Evolutionary conservation across 192 early-diverging fungal genomes (phyloP).

Genomic region (Diversispora eburnea): DNA sequence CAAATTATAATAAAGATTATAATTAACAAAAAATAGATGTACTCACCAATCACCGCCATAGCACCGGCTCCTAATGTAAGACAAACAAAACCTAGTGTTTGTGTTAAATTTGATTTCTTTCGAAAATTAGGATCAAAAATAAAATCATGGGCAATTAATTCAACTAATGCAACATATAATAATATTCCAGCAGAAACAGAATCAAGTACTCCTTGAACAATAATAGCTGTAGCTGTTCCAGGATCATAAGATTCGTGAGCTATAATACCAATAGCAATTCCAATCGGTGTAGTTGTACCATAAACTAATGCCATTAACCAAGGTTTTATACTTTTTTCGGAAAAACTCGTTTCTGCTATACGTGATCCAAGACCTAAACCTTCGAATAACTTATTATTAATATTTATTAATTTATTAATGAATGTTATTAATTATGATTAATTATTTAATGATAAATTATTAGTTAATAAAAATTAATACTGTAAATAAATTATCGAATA

Average conservation of each 20-base stretch:
- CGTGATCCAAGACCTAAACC: slow-evolving; percentile 74
- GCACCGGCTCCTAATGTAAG: slow-evolving; percentile 68
- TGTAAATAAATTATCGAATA: background rate
- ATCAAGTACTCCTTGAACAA: slow-evolving; percentile 76
- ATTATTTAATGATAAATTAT: too few species aligned
- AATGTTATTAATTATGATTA: too few species aligned
- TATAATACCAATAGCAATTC: slow-evolving; percentile 73
- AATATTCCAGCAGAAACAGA: slow-evolving; percentile 78
- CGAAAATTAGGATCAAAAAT: slow-evolving; percentile 52
- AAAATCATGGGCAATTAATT: slow-evolving; percentile 72
- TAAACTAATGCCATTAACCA: slow-evolving; percentile 58
- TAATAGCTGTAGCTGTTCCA: slow-evolving; percentile 46
- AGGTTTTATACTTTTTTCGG: slow-evolving; percentile 39
- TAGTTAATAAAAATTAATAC: too few species aligned
- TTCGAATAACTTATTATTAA: slow-evolving; percentile 58
- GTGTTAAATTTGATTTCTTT: slow-evolving; percentile 28
- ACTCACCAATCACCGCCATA: slow-evolving; percentile 80
- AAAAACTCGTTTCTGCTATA: slow-evolving; percentile 52
- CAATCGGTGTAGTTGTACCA: slow-evolving; percentile 80
- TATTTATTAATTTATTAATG: too few species aligned
- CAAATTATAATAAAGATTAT: too few species aligned
- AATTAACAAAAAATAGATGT: slow-evolving; percentile 58
- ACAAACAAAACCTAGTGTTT: slow-evolving; percentile 51
- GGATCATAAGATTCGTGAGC: slow-evolving; percentile 60
- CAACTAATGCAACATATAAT: slow-evolving; percentile 71